phyloP scores from a whole-genome alignment of 129 eudicot genomes.

The Pulicaria dysenterica region DNA sequence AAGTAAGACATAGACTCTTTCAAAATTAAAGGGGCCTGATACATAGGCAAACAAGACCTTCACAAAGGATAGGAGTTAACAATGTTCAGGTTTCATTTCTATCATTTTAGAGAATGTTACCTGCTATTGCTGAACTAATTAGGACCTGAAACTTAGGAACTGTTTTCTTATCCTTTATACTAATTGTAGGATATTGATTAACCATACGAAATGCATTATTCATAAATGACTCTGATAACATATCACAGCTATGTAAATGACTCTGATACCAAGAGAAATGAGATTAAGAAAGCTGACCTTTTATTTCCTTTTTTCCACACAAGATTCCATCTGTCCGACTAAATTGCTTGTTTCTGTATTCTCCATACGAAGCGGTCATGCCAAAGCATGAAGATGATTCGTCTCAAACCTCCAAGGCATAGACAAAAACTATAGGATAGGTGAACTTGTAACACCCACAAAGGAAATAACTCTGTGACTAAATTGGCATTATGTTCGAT shows the following conservation, averaged over 20 bases:
- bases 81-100: slow-evolving; percentile 15
- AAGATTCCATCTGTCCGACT: background rate
- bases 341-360: background rate
- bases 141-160: background rate
- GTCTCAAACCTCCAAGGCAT: background rate
- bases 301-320: slow-evolving; percentile 7
- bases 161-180: background rate
- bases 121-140: background rate
- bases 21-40: background rate
- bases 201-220: slow-evolving; percentile 2
- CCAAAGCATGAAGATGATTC: no score
- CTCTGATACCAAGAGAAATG: background rate
- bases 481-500: slow-evolving; percentile 4
- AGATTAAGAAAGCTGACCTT: slow-evolving; percentile 14
- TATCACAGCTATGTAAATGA: background rate
- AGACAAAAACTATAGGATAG: background rate
- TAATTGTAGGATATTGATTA: background rate
- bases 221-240: background rate
- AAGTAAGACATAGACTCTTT: slow-evolving; percentile 8
- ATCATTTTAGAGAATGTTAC: background rate
- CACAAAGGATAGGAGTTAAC: background rate
- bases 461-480: slow-evolving; percentile 1
- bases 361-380: background rate
- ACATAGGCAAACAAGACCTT: slow-evolving; percentile 15
- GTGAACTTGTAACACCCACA: slow-evolving; percentile 4